These are phyloP conservation scores for Dalechampia spathulata DNA, from an alignment of 441 rosid genomes.

Conservation along the genomic window DNA sequence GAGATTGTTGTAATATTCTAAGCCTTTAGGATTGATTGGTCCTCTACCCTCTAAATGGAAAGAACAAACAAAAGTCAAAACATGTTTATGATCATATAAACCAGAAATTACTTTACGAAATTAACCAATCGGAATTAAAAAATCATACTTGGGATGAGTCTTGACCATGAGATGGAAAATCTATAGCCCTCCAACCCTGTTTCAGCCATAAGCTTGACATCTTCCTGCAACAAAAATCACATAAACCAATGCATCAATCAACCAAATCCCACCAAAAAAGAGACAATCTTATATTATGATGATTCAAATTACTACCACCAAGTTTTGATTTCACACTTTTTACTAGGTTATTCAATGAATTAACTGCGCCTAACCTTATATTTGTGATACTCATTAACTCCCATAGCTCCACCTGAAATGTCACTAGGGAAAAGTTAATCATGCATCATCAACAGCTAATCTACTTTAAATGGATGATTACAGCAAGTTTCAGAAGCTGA, in stretches of 20 bases:
- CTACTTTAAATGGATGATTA: neutral
- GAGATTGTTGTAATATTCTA: slow-evolving; percentile 52
- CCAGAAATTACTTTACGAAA: neutral
- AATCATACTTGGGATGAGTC: slow-evolving; percentile 56
- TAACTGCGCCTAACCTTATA: slow-evolving; percentile 35
- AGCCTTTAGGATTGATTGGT: slow-evolving; percentile 47
- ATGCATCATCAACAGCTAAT: neutral
- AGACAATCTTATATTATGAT: neutral
- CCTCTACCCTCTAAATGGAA: slow-evolving; percentile 62
- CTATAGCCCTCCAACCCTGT: slow-evolving; percentile 55
- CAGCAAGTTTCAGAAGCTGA: neutral
- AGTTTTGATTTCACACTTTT: too few species aligned
- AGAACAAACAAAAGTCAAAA: neutral
- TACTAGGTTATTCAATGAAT: too few species aligned
- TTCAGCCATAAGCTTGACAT: slow-evolving; percentile 58
- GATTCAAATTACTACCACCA: neutral
- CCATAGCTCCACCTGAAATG: slow-evolving; percentile 45
- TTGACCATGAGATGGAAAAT: slow-evolving; percentile 73
- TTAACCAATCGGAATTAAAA: too few species aligned
- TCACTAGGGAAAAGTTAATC: neutral
- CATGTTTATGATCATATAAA: neutral
- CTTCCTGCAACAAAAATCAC: slow-evolving; percentile 36
- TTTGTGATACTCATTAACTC: slow-evolving; percentile 63
- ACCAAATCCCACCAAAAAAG: neutral
- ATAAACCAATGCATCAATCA: neutral